Percentiles rank a stretch among this genome's conserved stretches.
Conservation (phyloP, 2,329 filamentous ascomycete genomes). For the Trichoderma polysporum region DNA sequence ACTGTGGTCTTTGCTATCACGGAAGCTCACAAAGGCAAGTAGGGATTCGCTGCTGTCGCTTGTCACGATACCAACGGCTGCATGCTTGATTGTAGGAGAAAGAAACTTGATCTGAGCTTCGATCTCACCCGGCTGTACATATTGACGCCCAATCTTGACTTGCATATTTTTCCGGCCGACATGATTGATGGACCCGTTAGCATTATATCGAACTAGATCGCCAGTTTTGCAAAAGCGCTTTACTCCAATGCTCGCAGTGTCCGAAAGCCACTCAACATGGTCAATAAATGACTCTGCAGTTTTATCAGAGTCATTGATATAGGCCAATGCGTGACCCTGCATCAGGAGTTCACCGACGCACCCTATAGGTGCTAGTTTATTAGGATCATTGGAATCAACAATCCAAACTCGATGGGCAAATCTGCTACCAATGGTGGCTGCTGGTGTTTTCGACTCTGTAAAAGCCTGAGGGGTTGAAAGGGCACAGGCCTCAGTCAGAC, state of each 20-base stretch:
- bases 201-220: constrained; percentile 43
- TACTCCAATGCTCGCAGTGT: neutral
- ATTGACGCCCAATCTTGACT: constrained; percentile 55
- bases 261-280: neutral
- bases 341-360: constrained; percentile 29
- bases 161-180: constrained; percentile 55
- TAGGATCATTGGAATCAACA: constrained; percentile 23
- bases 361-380: constrained; percentile 25
- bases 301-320: constrained; percentile 25
- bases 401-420: constrained; percentile 24
- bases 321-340: constrained; percentile 25
- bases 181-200: constrained; percentile 40
- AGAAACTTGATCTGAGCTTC: constrained; percentile 21
- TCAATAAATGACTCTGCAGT: constrained; percentile 24
- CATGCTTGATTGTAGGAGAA: neutral
- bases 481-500: constrained; percentile 23
- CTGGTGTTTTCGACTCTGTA: neutral
- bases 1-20: too few relatives aligned
- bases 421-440: neutral
- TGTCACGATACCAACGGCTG: neutral
- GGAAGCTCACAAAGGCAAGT: constrained; percentile 4
- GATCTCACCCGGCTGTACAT: constrained; percentile 44
- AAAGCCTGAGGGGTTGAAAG: neutral
- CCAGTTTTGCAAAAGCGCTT: constrained; percentile 44
- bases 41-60: neutral